Percentiles rank a stretch among this genome's conserved stretches.
Evolutionary conservation across 345 rosid species (phyloP).

Genomic region (Ceriops zippeliana): DNA sequence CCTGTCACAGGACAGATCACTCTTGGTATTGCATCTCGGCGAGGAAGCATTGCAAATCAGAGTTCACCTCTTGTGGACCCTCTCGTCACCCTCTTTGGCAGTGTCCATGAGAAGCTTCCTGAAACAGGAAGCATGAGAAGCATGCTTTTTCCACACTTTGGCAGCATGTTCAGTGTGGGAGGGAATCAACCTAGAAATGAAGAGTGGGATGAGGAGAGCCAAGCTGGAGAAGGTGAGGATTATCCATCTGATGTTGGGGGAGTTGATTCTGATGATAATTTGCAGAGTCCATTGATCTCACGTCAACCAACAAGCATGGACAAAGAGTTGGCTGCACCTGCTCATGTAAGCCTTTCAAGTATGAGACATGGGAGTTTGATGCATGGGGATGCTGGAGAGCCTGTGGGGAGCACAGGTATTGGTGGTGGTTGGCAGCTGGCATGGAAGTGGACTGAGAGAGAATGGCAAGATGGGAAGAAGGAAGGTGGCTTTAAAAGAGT

Average conservation of each 20-base stretch:
- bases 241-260: slow-evolving; percentile 60
- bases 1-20: slow-evolving; percentile 72
- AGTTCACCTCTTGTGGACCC: slow-evolving; percentile 64
- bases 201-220: slow-evolving; percentile 86
- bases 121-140: slow-evolving; percentile 88
- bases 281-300: slow-evolving; percentile 85
- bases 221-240: slow-evolving; percentile 62
- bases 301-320: slow-evolving; percentile 79
- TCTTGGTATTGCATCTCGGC: slow-evolving; percentile 56
- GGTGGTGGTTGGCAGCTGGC: slow-evolving; percentile 99
- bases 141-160: slow-evolving; percentile 83
- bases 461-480: slow-evolving; percentile 65
- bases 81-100: slow-evolving; percentile 78
- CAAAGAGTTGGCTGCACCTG: slow-evolving; percentile 48
- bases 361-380: slow-evolving; percentile 59
- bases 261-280: slow-evolving; percentile 64
- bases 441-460: slow-evolving; percentile 87
- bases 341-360: slow-evolving; percentile 53
- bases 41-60: slow-evolving; percentile 60
- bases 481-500: slow-evolving; percentile 80
- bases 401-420: slow-evolving; percentile 55
- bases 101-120: slow-evolving; percentile 76
- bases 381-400: slow-evolving; percentile 55
- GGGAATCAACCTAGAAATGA: slow-evolving; percentile 65
- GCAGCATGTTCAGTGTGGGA: slow-evolving; percentile 94